A percentile compares a stretch with the other conserved stretches of the same genome.
Conservation (phyloP, 345 rosid species). For the Erodium maritimum region DNA sequence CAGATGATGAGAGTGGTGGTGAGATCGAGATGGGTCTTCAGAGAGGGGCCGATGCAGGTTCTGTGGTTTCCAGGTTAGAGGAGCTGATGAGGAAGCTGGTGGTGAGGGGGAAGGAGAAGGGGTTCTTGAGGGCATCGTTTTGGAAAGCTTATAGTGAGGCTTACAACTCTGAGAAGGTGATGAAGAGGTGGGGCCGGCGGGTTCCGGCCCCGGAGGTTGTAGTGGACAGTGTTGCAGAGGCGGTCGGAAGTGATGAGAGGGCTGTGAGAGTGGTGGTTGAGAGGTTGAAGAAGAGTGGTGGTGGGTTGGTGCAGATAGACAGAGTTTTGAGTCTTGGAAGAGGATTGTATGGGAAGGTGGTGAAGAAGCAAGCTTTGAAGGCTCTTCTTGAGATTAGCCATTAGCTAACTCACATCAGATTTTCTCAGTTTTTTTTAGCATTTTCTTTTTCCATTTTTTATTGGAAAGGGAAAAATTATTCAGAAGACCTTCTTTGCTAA, state of each 20-base stretch:
- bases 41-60: slow-evolving; percentile 49
- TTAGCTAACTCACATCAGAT: too few species aligned
- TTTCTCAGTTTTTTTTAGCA: too few species aligned
- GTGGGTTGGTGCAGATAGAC: slow-evolving; percentile 34
- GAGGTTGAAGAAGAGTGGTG: slow-evolving; percentile 31
- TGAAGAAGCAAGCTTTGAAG: slow-evolving; percentile 60
- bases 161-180: slow-evolving; percentile 40
- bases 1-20: slow-evolving; percentile 38
- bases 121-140: slow-evolving; percentile 66
- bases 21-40: slow-evolving; percentile 47
- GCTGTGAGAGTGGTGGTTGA: slow-evolving; percentile 33
- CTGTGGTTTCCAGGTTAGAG: slow-evolving; percentile 39
- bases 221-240: slow-evolving; percentile 44
- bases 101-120: slow-evolving; percentile 66
- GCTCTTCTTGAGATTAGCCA: slow-evolving; percentile 29
- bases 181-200: slow-evolving; percentile 64
- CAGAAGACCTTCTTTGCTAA: too few species aligned
- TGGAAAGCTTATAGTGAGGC: slow-evolving; percentile 50
- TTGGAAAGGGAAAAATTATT: too few species aligned
- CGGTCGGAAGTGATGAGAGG: slow-evolving; percentile 60
- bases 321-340: slow-evolving; percentile 39
- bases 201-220: slow-evolving; percentile 40
- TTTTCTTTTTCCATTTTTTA: too few species aligned
- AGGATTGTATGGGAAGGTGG: slow-evolving; percentile 61
- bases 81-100: slow-evolving; percentile 63